Base-by-base conservation (phyloP, 768 basidiomycete species). In the Amanita thiersii region DNA sequence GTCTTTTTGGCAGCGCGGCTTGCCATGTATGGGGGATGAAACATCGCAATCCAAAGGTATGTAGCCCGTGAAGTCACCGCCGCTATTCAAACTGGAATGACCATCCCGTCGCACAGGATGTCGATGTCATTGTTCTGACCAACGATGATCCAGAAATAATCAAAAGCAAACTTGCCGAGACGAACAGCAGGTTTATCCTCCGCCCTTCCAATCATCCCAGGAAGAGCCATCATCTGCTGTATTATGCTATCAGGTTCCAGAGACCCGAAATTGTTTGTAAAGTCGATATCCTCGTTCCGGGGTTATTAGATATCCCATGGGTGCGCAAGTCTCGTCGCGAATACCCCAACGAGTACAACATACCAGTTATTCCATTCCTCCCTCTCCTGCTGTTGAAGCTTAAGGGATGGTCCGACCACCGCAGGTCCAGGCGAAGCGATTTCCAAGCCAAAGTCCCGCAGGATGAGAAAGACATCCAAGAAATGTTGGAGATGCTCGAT, bases 321-420 rank as follows among this genome's bases (percentile, higher is more conserved):
- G 56, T 67, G 10, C 59, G 63, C 4, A 10, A 45, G 0, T 28
- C 37, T 1, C 31, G 43, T 2, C 56, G 64, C 37, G 44, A 40
- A 9, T 51, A 48, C 39, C 42, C 50, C 18, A 37, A 48, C 3
- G 38, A 48, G 17, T 47, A 49, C 37, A 20, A 59, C 30, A 50
- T 70, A 17, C 70, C 68, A 0, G 50, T 69, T 1, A 53, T 62
- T 45, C 69, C 68, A 0, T 58, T 69, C 37, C 46, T 66, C 3
- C 51, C 57, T 3, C 50, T 70, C 9, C 53, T 71, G 3, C 51
- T 69, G 11, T 47, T 70, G 35, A 72, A 71, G 44, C 48, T 72
- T 5, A 56, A 63, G 32, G 68, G 59, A 1, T 71, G 70, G 70
- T 46, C 51, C 25, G 64, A 70, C 46, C 68, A 70, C 45, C 49